Evolutionary conservation across 169 alveolate genomes (phyloP).

Genomic region (Miamiensis avidus): DNA sequence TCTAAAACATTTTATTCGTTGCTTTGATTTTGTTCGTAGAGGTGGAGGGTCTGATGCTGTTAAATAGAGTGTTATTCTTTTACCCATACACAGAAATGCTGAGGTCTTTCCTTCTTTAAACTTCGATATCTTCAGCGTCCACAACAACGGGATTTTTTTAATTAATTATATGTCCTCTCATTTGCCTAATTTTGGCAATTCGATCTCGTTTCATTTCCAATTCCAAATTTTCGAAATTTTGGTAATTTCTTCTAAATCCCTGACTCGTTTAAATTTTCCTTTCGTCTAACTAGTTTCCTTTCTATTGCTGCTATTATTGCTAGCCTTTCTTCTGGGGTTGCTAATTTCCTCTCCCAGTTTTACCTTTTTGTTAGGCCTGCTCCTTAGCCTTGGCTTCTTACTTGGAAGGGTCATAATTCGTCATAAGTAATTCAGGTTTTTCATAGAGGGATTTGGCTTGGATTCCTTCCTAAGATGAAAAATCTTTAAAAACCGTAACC

Average conservation of each 20-base stretch:
- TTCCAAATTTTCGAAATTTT: not conserved
- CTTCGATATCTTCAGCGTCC: not conserved
- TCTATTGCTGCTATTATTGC: not conserved
- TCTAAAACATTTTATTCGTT: not conserved
- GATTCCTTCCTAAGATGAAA: not conserved
- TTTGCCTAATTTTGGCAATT: not conserved
- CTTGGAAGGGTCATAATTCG: too few species aligned
- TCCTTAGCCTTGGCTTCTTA: too few species aligned
- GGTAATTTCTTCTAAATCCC: not conserved
- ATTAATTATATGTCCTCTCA: not conserved
- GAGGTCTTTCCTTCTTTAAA: not conserved
- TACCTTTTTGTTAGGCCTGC: too few species aligned
- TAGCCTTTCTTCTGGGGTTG: not conserved
- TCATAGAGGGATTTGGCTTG: not conserved
- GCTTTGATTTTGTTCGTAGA: not conserved
- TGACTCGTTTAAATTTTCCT: too few species aligned
- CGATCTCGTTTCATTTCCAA: not conserved
- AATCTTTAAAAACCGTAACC: not conserved
- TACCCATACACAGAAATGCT: not conserved
- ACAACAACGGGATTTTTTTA: not conserved
- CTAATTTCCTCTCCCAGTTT: too few species aligned
- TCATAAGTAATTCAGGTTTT: not conserved
- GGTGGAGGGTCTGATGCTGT: not conserved
- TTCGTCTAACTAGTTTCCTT: not conserved
- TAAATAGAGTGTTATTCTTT: not conserved